Conservation (phyloP, 208 protist species). For the Vickermania ingenoplastis region DNA sequence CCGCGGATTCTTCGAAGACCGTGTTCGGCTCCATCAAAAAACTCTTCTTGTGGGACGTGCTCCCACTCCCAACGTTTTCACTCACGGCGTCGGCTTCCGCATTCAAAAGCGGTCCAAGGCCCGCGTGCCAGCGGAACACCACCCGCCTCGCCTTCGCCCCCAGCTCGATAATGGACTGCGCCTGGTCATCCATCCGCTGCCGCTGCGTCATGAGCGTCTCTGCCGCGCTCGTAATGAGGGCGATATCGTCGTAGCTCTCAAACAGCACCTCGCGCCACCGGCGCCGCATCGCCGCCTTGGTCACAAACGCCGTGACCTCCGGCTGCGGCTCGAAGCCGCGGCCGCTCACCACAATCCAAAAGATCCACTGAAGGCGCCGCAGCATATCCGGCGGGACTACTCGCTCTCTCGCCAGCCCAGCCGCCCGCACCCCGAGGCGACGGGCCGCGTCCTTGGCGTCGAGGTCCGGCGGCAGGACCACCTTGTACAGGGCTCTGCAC, state of each 20-base stretch:
- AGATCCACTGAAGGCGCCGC: conserved; percentile 24
- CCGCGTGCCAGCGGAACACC: conserved; percentile 20
- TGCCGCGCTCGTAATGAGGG: conserved; percentile 13
- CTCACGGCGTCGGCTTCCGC: background rate
- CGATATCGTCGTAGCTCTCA: conserved; percentile 18
- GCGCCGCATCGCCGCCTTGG: background rate
- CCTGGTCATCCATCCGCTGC: background rate
- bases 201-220: conserved; percentile 16
- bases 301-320: conserved; percentile 4
- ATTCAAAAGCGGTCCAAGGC: conserved; percentile 2
- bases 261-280: conserved; percentile 17
- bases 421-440: conserved; percentile 9
- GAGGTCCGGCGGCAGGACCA: background rate
- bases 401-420: conserved; percentile 9
- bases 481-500: conserved; percentile 12
- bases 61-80: background rate
- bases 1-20: conserved; percentile 1
- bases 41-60: background rate
- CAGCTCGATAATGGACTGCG: conserved; percentile 10
- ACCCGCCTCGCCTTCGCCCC: conserved; percentile 21
- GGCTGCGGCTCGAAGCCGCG: conserved; percentile 5
- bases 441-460: conserved; percentile 9
- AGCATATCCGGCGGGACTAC: background rate
- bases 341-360: conserved; percentile 18
- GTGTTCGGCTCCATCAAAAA: background rate